Base-by-base conservation (phyloP, 2,329 filamentous ascomycete species). In the Seiridium cupressi region DNA sequence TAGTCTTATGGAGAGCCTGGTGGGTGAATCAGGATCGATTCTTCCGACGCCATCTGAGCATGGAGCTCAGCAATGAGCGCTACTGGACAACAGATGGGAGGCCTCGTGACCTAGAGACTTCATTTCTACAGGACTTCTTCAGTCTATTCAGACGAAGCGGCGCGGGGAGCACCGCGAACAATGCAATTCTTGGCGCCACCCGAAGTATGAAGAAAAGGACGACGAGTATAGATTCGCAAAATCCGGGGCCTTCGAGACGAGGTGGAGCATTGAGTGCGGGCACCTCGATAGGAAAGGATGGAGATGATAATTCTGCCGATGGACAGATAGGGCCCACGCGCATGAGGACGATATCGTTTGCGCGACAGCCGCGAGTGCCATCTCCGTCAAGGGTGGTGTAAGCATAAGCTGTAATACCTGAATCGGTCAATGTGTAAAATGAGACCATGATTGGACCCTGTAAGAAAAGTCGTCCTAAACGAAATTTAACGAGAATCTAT, bases 1-100 rank as follows among this genome's bases (percentile, higher is more conserved):
- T 81, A 7, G 67, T 72, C 26, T 60, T 65, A 9, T 81, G 78
- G 78, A 76, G 78, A 4, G 76, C 74, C 1, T 80, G 78, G 78
- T 80, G 78, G 78, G 78, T 80, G 1, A 73, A 70, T 8, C 78
- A 80, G 64, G 78, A 81, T 64, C 73, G 78, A 1, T 79, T 76
- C 67, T 80, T 80, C 66, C 70, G 78, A 0, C 72, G 76, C 3
- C 78, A 80, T 61, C 69, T 80, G 7, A 78, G 76, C 61, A 72
- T 73, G 60, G 78, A 81, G 59, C 73, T 81, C n/a, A 79, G 76
- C 62, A 77, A 80, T 68, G 77, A 80, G 71, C 70, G 76, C 8
- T 80, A 77, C 72, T 80, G 78, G 78, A 81, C 78, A 1, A 71
- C 74, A 7, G 77, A 79, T 56, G 76, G 77, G 8, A 74, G 71